phyloP scores from a whole-genome alignment of 2,329 filamentous ascomycete species.

The Zymoseptoria crescenta region DNA sequence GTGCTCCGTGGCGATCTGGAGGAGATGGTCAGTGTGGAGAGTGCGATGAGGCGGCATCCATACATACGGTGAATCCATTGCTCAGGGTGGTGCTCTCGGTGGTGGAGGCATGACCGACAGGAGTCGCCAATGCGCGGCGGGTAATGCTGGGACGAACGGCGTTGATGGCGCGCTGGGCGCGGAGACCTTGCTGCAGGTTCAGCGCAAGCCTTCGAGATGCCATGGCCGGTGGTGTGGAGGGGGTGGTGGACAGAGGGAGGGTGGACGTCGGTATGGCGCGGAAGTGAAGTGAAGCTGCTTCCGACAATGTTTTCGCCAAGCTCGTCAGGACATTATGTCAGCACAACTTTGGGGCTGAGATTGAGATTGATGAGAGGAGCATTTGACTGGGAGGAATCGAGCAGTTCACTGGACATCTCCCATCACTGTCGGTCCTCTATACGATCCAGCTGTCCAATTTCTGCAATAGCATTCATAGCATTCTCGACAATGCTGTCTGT shows the following conservation, averaged over 20 bases:
- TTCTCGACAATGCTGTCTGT: too few relatives aligned
- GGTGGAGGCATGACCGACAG: conserved; percentile 64
- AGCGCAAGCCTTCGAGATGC: conserved; percentile 95
- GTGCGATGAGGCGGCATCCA: conserved; percentile 3
- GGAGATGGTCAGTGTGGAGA: not conserved
- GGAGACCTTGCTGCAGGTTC: conserved; percentile 84
- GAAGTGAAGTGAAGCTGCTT: not conserved
- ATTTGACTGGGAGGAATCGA: not conserved
- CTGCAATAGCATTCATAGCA: too few relatives aligned
- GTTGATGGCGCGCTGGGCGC: conserved; percentile 77
- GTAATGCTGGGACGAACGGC: conserved; percentile 55
- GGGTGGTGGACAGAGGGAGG: conserved; percentile 28
- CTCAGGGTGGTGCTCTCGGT: conserved; percentile 93
- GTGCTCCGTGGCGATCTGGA: conserved; percentile 94
- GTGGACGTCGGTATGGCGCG: not conserved
- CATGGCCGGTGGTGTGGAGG: conserved; percentile 51
- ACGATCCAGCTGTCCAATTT: too few relatives aligned
- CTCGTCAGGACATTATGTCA: not conserved
- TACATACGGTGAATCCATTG: conserved; percentile 87
- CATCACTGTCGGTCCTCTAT: too few relatives aligned
- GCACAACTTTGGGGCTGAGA: not conserved
- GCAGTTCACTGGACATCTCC: too few relatives aligned
- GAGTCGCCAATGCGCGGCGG: conserved; percentile 76
- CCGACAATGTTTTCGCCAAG: not conserved
- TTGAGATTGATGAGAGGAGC: not conserved